These are phyloP conservation scores for Dictyostelium capitatum DNA, from an alignment of 78 protist species.

Conservation along the genomic window DNA sequence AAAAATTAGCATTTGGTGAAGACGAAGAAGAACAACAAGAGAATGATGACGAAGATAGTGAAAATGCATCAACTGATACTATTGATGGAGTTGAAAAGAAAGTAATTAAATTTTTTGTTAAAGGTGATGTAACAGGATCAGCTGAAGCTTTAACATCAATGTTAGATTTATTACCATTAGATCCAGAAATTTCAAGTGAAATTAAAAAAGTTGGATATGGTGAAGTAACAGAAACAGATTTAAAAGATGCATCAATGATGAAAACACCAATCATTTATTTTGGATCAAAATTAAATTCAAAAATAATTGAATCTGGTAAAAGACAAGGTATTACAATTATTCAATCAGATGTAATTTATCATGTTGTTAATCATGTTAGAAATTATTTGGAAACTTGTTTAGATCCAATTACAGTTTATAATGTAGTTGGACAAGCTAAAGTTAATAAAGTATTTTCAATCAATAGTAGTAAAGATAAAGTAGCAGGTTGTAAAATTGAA, in stretches of 20 bases:
- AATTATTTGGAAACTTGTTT: conserved; percentile 25
- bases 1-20: background rate
- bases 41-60: background rate
- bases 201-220: conserved; percentile 51
- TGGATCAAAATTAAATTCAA: conserved; percentile 18
- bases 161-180: conserved; percentile 21
- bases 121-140: conserved; percentile 75
- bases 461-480: conserved; percentile 25
- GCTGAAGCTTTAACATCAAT: conserved; percentile 45
- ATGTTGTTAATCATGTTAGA: conserved; percentile 35
- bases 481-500: conserved; percentile 66
- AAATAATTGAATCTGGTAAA: background rate
- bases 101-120: conserved; percentile 21
- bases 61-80: background rate
- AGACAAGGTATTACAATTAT: background rate
- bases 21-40: background rate
- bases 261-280: conserved; percentile 75
- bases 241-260: conserved; percentile 17
- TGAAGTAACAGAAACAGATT: conserved; percentile 57
- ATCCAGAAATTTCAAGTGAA: conserved; percentile 23
- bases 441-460: conserved; percentile 33
- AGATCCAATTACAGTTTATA: conserved; percentile 42
- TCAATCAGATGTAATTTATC: conserved; percentile 68
- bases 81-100: background rate
- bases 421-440: conserved; percentile 68